A percentile compares a stretch with the other conserved stretches of the same genome.
phyloP scores from a whole-genome alignment of 495 filamentous ascomycete species.

The Penicillium cinerascens region DNA sequence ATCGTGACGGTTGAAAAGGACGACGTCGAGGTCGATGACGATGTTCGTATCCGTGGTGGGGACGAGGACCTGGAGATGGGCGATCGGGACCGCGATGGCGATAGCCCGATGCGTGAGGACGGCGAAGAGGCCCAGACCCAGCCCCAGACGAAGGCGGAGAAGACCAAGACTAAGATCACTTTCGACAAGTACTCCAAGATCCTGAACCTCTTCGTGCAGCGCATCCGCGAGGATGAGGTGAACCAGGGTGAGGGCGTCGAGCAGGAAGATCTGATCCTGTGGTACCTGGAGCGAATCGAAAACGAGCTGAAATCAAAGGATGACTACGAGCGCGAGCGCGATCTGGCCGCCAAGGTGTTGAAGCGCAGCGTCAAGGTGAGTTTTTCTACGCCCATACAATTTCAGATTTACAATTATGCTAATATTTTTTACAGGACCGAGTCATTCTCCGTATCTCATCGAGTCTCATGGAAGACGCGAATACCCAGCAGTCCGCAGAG shows the following conservation, averaged over 20 bases:
- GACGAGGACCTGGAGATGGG: constrained; percentile 40
- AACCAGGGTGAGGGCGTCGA: constrained; percentile 82
- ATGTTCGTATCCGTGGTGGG: constrained; percentile 42
- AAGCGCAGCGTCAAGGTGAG: constrained; percentile 95
- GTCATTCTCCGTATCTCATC: constrained; percentile 89
- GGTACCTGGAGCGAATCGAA: constrained; percentile 95
- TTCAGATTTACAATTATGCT: background rate
- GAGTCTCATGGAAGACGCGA: constrained; percentile 59
- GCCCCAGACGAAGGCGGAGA: constrained; percentile 38
- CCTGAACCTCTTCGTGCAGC: constrained; percentile 75
- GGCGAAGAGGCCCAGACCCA: constrained; percentile 39
- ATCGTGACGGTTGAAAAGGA: constrained; percentile 99
- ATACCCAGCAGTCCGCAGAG: constrained; percentile 37
- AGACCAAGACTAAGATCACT: constrained; percentile 80
- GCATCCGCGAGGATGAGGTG: constrained; percentile 73
- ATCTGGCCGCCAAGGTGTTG: constrained; percentile 79
- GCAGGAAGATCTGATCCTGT: constrained; percentile 76
- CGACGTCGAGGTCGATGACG: constrained; percentile 93
- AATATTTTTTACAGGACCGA: constrained; percentile 55
- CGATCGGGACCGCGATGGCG: constrained; percentile 60
- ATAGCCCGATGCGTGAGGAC: constrained; percentile 63
- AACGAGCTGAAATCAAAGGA: constrained; percentile 75
- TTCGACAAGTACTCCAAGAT: constrained; percentile 94
- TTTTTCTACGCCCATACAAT: constrained; percentile 8
- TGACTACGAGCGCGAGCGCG: constrained; percentile 72